Evolutionary conservation across 306 rosid genomes (phyloP), one percentile per base, ranked within the genome.

Genomic region (Hippophae gyantsensis): DNA sequence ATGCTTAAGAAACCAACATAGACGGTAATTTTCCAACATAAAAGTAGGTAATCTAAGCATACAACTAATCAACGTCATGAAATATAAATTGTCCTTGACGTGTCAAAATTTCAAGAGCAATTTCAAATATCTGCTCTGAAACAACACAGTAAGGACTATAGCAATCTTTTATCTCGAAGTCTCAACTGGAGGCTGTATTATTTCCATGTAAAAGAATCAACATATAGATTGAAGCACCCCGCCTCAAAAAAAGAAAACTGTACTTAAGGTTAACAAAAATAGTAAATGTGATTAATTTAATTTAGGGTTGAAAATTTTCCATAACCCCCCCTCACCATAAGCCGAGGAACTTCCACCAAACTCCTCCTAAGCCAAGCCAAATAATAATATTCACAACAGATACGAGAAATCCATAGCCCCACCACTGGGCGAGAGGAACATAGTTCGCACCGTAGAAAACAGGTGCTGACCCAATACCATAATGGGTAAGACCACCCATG

Each of bases 401-500:
- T 0, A 93, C 69, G 61, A 93, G 45, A 79, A 92, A 88, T 46
- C 99, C 99, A 48, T 93, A 93, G 65, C 95, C 95, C 99, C 99
- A 88, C 97, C 99, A 93, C 72, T 93, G 47, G 51, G 80, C 84
- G 11, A 93, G 96, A 7, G 99, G 95, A 38, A 93, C 99, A 51
- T 93, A 93, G 77, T 89, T 89, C 49, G 99, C 99, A 8, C 99
- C 97, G 26, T 76, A 93, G 85, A 86, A 93, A 44, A 93, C 82
- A 9, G 99, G 99, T 7, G 99, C 97, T 43, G 99, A 93, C 12
- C 99, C 97, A 44, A 93, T 88, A 27, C 99, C 99, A 14, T 88
- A 93, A 70, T 93, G 97, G 52, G 99, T 93, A 63, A 93, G 90
- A 54, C 99, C 97, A 6, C 99, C 99, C 99, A 93, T 88, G 75